Evolutionary conservation across 1,284 basidiomycete species (phyloP).

Genomic region (Ceratobasidium sp.): DNA sequence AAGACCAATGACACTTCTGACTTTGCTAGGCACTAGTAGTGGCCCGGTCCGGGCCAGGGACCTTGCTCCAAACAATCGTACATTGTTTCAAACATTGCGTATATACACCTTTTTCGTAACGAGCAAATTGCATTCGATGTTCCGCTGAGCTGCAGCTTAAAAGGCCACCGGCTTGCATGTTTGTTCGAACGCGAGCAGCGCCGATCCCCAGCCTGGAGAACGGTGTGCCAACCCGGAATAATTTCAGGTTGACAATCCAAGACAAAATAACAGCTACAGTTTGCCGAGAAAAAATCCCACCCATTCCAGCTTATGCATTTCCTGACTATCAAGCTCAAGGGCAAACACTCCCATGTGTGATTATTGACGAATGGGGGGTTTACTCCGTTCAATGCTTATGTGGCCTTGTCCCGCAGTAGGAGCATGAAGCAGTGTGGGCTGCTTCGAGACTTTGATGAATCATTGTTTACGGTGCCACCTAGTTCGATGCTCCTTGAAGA

Average conservation of each 20-base stretch:
- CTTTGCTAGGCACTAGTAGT: too few species aligned
- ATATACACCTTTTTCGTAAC: too few species aligned
- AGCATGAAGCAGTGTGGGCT: conserved; percentile 51
- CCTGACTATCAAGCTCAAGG: conserved; percentile 49
- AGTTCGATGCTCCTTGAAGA: too few species aligned
- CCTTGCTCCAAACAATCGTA: too few species aligned
- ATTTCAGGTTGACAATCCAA: neutral
- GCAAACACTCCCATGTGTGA: conserved; percentile 30
- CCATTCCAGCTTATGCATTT: conserved; percentile 55
- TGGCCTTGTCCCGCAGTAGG: conserved; percentile 54
- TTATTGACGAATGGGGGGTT: conserved; percentile 53
- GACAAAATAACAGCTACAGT: conserved; percentile 33
- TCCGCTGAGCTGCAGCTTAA: conserved; percentile 55
- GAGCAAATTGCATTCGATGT: too few species aligned
- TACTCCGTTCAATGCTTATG: conserved; percentile 54
- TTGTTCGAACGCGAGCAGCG: conserved; percentile 55
- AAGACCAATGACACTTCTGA: too few species aligned
- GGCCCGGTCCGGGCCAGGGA: too few species aligned
- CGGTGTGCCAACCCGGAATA: conserved; percentile 44
- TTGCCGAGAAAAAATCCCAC: conserved; percentile 50
- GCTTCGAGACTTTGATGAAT: conserved; percentile 51
- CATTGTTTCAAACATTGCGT: too few species aligned
- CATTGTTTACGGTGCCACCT: neutral
- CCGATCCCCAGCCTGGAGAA: conserved; percentile 50
- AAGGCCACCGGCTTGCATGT: too few species aligned